Evolutionary conservation across 164 flowering plant species (phyloP), one percentile per base, ranked within the genome.

Genomic region (Buxus sempervirens): DNA sequence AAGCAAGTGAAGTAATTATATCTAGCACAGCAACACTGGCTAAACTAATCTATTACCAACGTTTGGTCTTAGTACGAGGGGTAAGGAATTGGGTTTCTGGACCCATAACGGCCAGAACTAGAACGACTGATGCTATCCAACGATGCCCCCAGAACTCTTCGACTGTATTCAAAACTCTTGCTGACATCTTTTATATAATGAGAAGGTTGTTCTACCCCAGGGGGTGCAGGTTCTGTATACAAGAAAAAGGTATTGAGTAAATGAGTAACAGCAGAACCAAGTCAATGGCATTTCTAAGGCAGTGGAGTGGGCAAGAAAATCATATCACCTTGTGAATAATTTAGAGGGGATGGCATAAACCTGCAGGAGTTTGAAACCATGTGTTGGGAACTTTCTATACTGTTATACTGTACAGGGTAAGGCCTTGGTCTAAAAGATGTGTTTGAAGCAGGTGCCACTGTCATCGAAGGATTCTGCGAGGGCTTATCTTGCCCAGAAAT

Each of bases 401-500:
- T 58, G 58, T 71, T 71, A 62, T 41, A 63, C 24, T 72, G 69
- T 36, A 19, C 60, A 32, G 82, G 68, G 65, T 76, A 70, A 64
- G 69, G 64, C 75, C 80, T 76, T 8, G 76, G 75, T 68, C 60
- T 81, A 41, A 60, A 72, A 67, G 76, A 62, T 26, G 78, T 70
- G 60, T 65, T 72, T 28, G 77, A 67, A 21, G 66, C 9, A 20
- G 82, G 58, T 0, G 56, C 26, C n/a, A 27, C 27, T 61, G 74
- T 63, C 5, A 59, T 9, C 20, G 80, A 55, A 51, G 14, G 56
- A 70, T 69, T 83, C 36, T 73, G 73, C 1, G 87, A 65, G 62
- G 82, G 53, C 68, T 80, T 91, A 74, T 91, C 93, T 73, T 81
- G 85, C 64, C 97, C 93, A 48, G 97, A 86, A 25, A 91, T 86